Evolutionary conservation across 768 basidiomycete genomes (phyloP), one percentile per base, ranked within the genome.

Genomic region (Leccinum boreale): DNA sequence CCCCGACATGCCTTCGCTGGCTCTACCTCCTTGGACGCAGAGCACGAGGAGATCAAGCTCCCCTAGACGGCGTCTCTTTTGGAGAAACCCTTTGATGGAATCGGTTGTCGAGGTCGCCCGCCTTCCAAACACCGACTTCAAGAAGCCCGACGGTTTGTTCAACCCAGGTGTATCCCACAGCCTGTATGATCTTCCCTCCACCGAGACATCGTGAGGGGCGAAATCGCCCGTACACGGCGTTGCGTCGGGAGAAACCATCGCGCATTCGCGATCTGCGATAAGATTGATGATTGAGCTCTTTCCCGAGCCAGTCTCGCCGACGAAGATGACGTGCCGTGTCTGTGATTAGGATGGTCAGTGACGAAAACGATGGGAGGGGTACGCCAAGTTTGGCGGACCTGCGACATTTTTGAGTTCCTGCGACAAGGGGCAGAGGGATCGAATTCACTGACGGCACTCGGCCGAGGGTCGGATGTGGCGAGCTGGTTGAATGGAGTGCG

Each of bases 241-340:
- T 0, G 63, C 70, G 2, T 67, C 61, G 33, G 66, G 65, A 5
- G 76, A 74, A 6, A 67, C 65, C 0, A 7, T 12, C 3, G 77
- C 74, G 4, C 15, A 36, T 1, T 68, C 31, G 6, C 31, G 24
- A 21, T 58, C 67, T 6, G 61, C 60, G 44, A 79, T 60, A 67
- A 81, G 73, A 52, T 79, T 80, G 58, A 80, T 67, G 21, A 79
- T 62, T 0, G 75, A 77, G 59, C 76, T 78, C 62, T 80, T 80
- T 10, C 75, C 70, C 1, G 62, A 58, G 44, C 70, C 72, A 1
- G 60, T 66, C 49, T 72, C 72, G 29, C 72, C 74, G 50, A 80
- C 77, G 55, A 67, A 77, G 36, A 70, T 69, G 50, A 61, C 73
- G 6, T 79, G 66, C 12, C 10, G 56, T 19, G 21, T 45, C 65